Evolutionary conservation across 306 rosid species (phyloP), one percentile per base, ranked within the genome.

Genomic region (Malus asiatica): DNA sequence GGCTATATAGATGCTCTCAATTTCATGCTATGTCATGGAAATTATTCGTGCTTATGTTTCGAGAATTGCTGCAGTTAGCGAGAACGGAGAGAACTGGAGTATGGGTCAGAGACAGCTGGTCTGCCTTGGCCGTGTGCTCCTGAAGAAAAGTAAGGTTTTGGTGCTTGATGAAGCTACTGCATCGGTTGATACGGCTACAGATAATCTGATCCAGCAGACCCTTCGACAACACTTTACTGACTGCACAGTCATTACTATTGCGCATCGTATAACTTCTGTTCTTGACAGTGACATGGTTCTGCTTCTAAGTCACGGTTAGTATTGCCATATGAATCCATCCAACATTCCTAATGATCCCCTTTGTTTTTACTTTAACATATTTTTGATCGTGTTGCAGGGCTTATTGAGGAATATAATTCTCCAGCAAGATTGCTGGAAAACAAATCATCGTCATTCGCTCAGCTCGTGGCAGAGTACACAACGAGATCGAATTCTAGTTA

Each of bases 111-210:
- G 96, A 87, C 94, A 93, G 60, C 79, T 91, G 75, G 97, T 93
- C 19, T 91, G 97, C 90, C 91, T 90, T 23, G 96, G 98, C 8
- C 87, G 97, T 45, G 96, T 90, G 57, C 79, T 93, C 1, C 96
- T 93, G 14, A 91, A 88, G 91, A 93, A 82, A 73, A 93, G 93
- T 77, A 90, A 87, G 80, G 89, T 91, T 23, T 79, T 91, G 77
- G 94, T 93, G 77, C 98, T 93, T 66, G 98, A 93, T 30, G 98
- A 88, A 84, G 98, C 96, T 64, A 93, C 97, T 16, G 97, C 97
- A 1, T 93, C 96, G 0, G 96, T 91, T 15, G 98, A 93, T 75
- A 93, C 97, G 2, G 93, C 98, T 23, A 93, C 97, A 1, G 98
- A 93, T 70, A 93, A 91, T 85, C 82, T 89, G 78, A 91, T 93